Percentiles rank a stretch among this genome's conserved stretches.
These are phyloP conservation scores for Artemisia annua DNA, from an alignment of 129 eudicot genomes.

Conservation along the genomic window DNA sequence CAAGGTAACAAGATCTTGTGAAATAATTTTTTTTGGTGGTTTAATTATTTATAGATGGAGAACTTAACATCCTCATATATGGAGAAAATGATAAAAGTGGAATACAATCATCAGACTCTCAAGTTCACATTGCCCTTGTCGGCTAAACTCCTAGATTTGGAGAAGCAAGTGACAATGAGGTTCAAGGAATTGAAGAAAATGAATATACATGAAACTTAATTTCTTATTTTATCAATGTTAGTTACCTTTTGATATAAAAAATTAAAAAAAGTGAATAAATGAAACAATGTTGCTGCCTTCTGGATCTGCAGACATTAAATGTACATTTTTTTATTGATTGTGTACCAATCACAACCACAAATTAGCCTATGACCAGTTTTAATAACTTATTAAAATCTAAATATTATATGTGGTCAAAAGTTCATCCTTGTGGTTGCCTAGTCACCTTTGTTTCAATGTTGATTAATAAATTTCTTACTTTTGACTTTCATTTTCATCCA, in stretches of 20 bases:
- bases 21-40: too few species aligned
- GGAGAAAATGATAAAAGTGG: too few species aligned
- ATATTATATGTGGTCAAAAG: slow-evolving; percentile 28
- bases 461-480: slow-evolving; percentile 14
- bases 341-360: slow-evolving; percentile 25
- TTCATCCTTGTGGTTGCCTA: slow-evolving; percentile 39
- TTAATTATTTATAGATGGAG: too few species aligned
- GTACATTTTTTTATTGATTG: not conserved
- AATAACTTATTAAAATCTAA: not conserved
- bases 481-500: slow-evolving; percentile 24
- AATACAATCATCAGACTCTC: not conserved
- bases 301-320: not conserved
- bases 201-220: too few species aligned
- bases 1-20: too few species aligned
- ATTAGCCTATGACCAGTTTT: not conserved
- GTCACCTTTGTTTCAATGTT: slow-evolving; percentile 22
- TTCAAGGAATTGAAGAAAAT: too few species aligned
- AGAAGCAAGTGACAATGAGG: too few species aligned
- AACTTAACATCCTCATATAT: too few species aligned
- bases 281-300: slow-evolving; percentile 3
- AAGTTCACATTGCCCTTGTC: too few species aligned
- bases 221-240: not conserved
- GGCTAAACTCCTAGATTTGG: too few species aligned
- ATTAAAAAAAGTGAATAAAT: not conserved
- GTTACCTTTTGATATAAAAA: not conserved